Conservation (phyloP, 805 yeast genomes). For the Candida namnaoensis region DNA sequence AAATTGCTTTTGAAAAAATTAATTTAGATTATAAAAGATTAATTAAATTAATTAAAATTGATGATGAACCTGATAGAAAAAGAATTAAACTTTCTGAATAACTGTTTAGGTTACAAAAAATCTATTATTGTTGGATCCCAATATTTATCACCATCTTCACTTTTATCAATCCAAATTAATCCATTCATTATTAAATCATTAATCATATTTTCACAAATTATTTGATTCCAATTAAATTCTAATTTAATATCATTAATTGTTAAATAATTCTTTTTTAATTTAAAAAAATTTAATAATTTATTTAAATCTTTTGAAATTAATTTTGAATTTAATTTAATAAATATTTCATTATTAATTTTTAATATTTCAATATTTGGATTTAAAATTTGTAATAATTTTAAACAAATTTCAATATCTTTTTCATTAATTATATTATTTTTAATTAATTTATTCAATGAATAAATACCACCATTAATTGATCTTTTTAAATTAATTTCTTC, state of each 20-base stretch:
- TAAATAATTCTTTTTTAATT: no score
- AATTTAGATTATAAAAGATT: constrained; percentile 66
- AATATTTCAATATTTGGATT: constrained; percentile 70
- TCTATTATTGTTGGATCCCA: constrained; percentile 76
- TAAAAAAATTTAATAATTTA: constrained; percentile 41
- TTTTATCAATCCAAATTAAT: constrained; percentile 73
- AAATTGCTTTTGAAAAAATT: constrained; percentile 62
- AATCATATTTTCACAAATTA: constrained; percentile 35
- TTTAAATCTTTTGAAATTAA: constrained; percentile 60
- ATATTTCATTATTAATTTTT: constrained; percentile 34
- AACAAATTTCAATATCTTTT: constrained; percentile 48
- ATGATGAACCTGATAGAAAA: neutral
- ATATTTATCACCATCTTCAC: constrained; percentile 34
- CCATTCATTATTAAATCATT: constrained; percentile 80
- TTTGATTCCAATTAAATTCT: constrained; percentile 34
- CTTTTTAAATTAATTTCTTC: constrained; percentile 67
- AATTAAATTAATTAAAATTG: constrained; percentile 11
- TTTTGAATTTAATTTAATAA: no score
- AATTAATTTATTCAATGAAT: constrained; percentile 49
- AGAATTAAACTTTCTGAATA: neutral
- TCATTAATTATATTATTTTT: constrained; percentile 20
- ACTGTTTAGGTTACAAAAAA: neutral
- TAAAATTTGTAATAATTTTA: constrained; percentile 41
- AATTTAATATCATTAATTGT: no score
- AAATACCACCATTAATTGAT: constrained; percentile 75